Base-by-base conservation (phyloP, 2,329 filamentous ascomycete species). In the Westerdykella sp. region DNA sequence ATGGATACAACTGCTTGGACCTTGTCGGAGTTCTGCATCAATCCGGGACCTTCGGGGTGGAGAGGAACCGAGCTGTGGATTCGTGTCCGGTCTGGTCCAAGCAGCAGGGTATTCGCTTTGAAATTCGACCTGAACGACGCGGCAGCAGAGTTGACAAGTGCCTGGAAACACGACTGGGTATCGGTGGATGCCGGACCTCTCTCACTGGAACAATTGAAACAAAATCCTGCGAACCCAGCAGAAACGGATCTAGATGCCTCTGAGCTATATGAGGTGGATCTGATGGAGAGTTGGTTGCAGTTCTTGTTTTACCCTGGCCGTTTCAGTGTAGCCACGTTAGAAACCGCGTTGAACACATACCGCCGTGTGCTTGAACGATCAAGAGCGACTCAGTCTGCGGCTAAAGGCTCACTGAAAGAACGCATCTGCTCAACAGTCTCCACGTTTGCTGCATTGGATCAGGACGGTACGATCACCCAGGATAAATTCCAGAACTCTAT, bases 261-360 rank as follows among this genome's bases (percentile, higher is more conserved):
- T 2, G 56, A 63, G 4, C 50, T 28, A 76, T 80, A 23, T 84
- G 90, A 44, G 40, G 48, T 39, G n/a, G 54, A 31, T 41, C 46
- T 45, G 14, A 43, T 65, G 73, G 87, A 95, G 56, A 85, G 85
- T 62, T 98, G 93, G 93, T 71, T 96, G 7, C 76, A 85, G 22
- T 85, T 85, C 51, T 80, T 98, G 45, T 78, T 97, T 55, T 82
- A 80, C 46, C 91, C 93, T 1, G 88, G 87, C 13, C 81, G 85
- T 42, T 97, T 94, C 60, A 85, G 86, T 0, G 77, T 75, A 28
- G 76, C 86, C 6, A 90, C 87, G 0, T 73, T 98, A 12, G 87
- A 95, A 63, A 87, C 88, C 13, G 87, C 90, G 1, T 71, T 97
- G 28, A 74, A 79, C 21, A 85, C 95, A 44, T 96, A 94, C 57